Base-by-base conservation (phyloP, 2,329 filamentous ascomycete genomes). In the Tolypocladium pustulatum region DNA sequence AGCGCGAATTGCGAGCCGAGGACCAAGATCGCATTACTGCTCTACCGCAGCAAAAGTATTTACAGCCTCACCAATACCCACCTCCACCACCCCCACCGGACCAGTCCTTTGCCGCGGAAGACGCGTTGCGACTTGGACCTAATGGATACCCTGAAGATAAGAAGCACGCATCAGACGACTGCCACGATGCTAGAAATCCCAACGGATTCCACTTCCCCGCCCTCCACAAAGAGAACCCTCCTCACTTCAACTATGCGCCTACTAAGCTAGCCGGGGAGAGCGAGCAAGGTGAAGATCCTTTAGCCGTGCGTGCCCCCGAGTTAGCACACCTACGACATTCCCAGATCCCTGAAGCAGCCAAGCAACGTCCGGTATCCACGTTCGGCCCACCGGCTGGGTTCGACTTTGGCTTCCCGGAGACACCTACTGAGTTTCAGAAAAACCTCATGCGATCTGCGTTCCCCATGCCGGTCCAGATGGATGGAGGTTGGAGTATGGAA, bases 391-490 rank as follows among this genome's bases (percentile, higher is more conserved):
- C 82, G 1, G 80, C 80, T 0, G 83, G 81, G n/a, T 89, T 89
- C 66, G 86, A 89, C 66, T 90, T 90, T 68, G 90, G 91, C 22
- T 95, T 95, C 73, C 88, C 90, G 0, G 83, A 85, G 61, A 92
- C 90, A 32, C 91, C 91, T 9, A 92, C 90, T 0, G 87, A 92
- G 66, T 90, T 95, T 72, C 91, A 95, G 69, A 93, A 92, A 78
- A 91, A 85, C 65, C 77, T 95, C 55, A 93, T 96, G 85, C 88
- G 91, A 20, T 96, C 94, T 69, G 91, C 91, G 1, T 96, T 95
- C 70, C 83, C 92, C 0, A 76, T 85, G 40, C 81, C 82, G 37
- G 80, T 84, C 66, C 80, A 85, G 72, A 86, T 85, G 60, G 83
- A 86, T 64, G 87, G 90, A 64, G 90, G 91, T 58, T 96, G 93